phyloP scores from a whole-genome alignment of 441 rosid genomes.

The Populus hybrid region DNA sequence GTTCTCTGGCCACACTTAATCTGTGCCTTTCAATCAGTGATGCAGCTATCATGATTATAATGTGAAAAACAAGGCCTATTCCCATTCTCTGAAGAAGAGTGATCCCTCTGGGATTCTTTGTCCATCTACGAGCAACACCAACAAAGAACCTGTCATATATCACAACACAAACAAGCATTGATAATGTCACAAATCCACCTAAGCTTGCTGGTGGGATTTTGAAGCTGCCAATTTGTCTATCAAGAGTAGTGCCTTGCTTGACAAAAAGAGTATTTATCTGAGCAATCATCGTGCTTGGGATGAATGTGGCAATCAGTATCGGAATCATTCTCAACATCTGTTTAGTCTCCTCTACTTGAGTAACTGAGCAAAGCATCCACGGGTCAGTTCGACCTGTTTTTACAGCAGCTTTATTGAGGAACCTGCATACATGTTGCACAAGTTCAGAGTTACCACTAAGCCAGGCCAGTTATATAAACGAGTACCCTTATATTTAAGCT shows the following conservation, averaged over 20 bases:
- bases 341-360: constrained; percentile 89
- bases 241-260: constrained; percentile 80
- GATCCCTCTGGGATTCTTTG: constrained; percentile 76
- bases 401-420: constrained; percentile 63
- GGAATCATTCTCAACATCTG: constrained; percentile 88
- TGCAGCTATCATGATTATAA: constrained; percentile 60
- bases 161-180: constrained; percentile 69
- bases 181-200: constrained; percentile 51
- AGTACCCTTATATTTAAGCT: neutral
- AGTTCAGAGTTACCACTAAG: neutral
- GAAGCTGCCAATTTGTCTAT: constrained; percentile 62
- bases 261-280: constrained; percentile 71
- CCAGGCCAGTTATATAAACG: neutral
- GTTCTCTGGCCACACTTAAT: constrained; percentile 49
- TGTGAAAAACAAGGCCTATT: constrained; percentile 57
- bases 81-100: constrained; percentile 83
- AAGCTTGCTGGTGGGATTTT: constrained; percentile 75
- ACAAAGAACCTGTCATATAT: constrained; percentile 59
- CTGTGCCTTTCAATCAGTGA: constrained; percentile 53
- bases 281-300: constrained; percentile 73
- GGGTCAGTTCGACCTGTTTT: constrained; percentile 44
- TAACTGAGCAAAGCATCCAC: constrained; percentile 66
- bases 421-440: constrained; percentile 34
- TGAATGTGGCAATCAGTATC: constrained; percentile 51
- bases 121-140: constrained; percentile 34